These are phyloP conservation scores for Microcera coccophila DNA, from an alignment of 2,329 filamentous ascomycete genomes.

Conservation along the genomic window DNA sequence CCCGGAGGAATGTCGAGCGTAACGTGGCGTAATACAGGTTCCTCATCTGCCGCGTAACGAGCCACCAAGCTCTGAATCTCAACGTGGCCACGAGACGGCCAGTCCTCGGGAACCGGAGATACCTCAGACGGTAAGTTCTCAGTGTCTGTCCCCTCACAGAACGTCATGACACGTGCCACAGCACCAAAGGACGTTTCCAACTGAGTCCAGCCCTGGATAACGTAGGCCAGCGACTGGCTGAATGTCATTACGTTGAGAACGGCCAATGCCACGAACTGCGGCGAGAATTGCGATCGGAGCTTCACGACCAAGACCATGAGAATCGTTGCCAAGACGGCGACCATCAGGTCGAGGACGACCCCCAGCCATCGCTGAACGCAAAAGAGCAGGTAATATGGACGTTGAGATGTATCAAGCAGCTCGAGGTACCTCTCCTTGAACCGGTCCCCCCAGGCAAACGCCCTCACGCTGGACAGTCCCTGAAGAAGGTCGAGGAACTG, in stretches of 20 bases:
- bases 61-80: constrained; percentile 26
- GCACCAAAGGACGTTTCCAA: constrained; percentile 31
- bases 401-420: constrained; percentile 46
- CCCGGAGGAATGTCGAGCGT: constrained; percentile 25
- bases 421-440: constrained; percentile 37
- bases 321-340: constrained; percentile 16
- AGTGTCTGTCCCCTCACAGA: constrained; percentile 16
- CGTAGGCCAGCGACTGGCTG: constrained; percentile 15
- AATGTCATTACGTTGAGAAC: constrained; percentile 28
- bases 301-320: constrained; percentile 36
- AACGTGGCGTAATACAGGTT: constrained; percentile 19
- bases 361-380: constrained; percentile 51
- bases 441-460: constrained; percentile 45
- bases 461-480: constrained; percentile 46
- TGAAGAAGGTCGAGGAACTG: constrained; percentile 42
- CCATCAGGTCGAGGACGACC: constrained; percentile 44
- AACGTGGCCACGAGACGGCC: constrained; percentile 27
- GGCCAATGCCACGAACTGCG: constrained; percentile 20
- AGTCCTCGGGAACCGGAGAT: constrained; percentile 14
- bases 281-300: constrained; percentile 10
- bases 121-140: constrained; percentile 17
- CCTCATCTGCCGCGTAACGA: constrained; percentile 20
- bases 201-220: constrained; percentile 30
- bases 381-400: constrained; percentile 48
- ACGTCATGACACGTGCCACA: constrained; percentile 24